Conservation (phyloP, 768 basidiomycete species). For the Termitomyces sp. region DNA sequence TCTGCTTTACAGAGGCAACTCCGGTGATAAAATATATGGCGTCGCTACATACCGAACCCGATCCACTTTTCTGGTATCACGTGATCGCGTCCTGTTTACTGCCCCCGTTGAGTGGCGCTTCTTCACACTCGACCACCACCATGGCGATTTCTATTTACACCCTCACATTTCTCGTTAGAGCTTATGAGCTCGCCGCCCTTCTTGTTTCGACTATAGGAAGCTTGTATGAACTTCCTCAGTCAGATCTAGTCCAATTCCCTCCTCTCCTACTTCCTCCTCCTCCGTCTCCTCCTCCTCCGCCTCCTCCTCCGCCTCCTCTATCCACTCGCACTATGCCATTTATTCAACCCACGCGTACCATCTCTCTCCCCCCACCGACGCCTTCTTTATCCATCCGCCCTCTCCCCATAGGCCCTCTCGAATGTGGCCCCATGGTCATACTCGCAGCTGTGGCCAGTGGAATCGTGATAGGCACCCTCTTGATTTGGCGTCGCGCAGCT, state of each 20-base stretch:
- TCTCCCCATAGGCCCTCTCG: not conserved
- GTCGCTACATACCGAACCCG: no score
- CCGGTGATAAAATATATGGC: no score
- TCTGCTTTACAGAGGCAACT: no score
- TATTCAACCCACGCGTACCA: not conserved
- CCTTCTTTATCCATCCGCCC: not conserved
- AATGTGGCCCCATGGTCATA: not conserved
- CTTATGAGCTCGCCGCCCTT: not conserved
- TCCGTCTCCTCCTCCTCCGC: not conserved
- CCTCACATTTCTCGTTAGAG: not conserved
- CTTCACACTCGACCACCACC: not conserved
- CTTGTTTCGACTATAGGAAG: not conserved
- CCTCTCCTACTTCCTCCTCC: not conserved
- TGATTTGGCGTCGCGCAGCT: not conserved
- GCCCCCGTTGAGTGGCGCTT: not conserved
- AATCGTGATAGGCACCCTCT: not conserved
- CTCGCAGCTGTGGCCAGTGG: constrained; percentile 1
- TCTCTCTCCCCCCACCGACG: not conserved
- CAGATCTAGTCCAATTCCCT: not conserved
- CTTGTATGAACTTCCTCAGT: not conserved
- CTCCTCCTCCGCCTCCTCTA: not conserved
- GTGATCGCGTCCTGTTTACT: no score
- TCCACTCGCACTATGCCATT: not conserved
- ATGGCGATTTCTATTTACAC: not conserved
- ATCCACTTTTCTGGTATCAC: no score